These are phyloP conservation scores for Thelonectria discophora DNA, from an alignment of 2,329 filamentous ascomycete species.

Conservation along the genomic window DNA sequence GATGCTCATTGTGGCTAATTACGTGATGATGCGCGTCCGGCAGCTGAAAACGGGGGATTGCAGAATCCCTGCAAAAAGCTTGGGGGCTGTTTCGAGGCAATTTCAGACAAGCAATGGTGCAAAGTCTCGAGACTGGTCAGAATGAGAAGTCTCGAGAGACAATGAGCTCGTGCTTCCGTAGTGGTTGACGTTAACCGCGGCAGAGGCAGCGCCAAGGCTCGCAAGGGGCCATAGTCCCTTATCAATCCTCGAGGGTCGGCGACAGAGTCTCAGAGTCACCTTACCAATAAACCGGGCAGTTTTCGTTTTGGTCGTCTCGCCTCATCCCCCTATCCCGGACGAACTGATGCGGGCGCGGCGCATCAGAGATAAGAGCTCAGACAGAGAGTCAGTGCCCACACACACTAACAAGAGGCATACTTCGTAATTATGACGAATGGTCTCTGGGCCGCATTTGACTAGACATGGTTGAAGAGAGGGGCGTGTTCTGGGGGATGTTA, in stretches of 20 bases:
- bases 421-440: slow-evolving; percentile 22
- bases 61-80: slow-evolving; percentile 1
- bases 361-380: slow-evolving; percentile 22
- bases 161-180: slow-evolving; percentile 16
- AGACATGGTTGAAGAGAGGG: neutral
- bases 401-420: slow-evolving; percentile 1
- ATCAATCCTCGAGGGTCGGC: slow-evolving; percentile 12
- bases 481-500: no score
- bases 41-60: slow-evolving; percentile 13
- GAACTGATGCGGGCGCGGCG: slow-evolving; percentile 19
- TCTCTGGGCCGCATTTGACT: slow-evolving; percentile 7
- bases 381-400: slow-evolving; percentile 5
- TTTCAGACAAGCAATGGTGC: no score
- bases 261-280: slow-evolving; percentile 5
- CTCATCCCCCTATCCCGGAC: neutral
- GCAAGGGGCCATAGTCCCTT: slow-evolving; percentile 16
- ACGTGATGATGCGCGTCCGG: slow-evolving; percentile 8
- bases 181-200: slow-evolving; percentile 12
- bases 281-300: slow-evolving; percentile 3
- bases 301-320: slow-evolving; percentile 10
- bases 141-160: no score
- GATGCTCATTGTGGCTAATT: neutral
- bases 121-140: no score
- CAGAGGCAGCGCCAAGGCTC: slow-evolving; percentile 18
- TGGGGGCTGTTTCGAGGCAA: neutral